Base-by-base conservation (phyloP, 495 filamentous ascomycete species). In the Daldinia concentrica region DNA sequence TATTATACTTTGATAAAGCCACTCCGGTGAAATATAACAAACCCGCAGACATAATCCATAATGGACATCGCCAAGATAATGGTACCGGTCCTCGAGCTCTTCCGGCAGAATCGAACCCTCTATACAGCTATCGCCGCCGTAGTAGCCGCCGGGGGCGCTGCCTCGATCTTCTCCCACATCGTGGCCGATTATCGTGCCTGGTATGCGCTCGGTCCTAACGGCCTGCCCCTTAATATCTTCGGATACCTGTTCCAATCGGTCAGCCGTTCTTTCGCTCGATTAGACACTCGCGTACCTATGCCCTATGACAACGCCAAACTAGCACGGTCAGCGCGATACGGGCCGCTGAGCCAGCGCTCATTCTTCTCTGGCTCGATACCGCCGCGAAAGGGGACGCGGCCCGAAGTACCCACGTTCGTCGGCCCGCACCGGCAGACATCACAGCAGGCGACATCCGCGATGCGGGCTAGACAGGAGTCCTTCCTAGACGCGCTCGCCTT, bases 171-270 rank as follows among this genome's bases (percentile, higher is more conserved):
- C 32, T 45, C 58, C 0, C 66, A 32, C 60, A 26, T 59, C 22
- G n/a, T 58, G 12, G 48, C 64, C 51, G 71, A 74, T 45, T 80
- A 80, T 66, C 62, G 61, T 3, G 69, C 60, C 14, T 80, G 67
- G 74, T 57, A 80, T 45, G 74, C 75, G 6, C 74, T 81, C 34
- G 79, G 79, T 6, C 73, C 68, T 4, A 77, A 78, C 58, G 80
- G 79, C 39, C 50, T 81, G 4, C 79, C 80, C 3, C 63, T 76
- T 56, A 82, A 81, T 54, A 48, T 66, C 36, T 61, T 74, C 51
- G 80, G 80, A 37, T 82, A 79, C 74, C 32, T 77, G 7, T 56
- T 75, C n/a, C 66, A 77, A 50, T 55, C 48, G 0, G 2, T 66
- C 1, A 43, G 76, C 7, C 58, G 51, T 9, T 69, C 65, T 6